These are phyloP conservation scores for Brassica hybrid DNA, from an alignment of 441 rosid genomes.

Conservation along the genomic window DNA sequence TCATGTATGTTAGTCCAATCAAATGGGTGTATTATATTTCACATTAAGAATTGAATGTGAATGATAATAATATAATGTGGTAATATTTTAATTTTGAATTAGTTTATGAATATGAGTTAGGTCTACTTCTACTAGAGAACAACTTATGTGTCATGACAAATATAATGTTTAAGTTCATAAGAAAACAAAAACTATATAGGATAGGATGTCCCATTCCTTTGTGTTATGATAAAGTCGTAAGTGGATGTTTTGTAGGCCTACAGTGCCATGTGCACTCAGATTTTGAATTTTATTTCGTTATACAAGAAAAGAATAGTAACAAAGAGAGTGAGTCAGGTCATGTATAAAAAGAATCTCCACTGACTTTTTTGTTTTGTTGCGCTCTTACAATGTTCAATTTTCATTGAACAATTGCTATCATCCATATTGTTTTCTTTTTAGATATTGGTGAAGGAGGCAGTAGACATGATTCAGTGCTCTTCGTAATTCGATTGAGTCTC, in stretches of 20 bases:
- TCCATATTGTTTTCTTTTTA: background rate
- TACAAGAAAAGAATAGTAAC: background rate
- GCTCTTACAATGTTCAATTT: conserved; percentile 18
- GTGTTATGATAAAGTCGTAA: conserved; percentile 35
- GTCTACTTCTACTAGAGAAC: background rate
- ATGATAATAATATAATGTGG: background rate
- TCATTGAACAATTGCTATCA: conserved; percentile 14
- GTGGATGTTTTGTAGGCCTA: conserved; percentile 42
- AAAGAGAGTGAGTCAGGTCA: conserved; percentile 30
- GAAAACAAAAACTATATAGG: conserved; percentile 29
- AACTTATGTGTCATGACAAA: conserved; percentile 12
- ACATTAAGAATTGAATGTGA: background rate
- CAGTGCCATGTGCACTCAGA: conserved; percentile 43
- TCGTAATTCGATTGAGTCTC: background rate
- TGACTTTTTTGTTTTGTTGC: conserved; percentile 26
- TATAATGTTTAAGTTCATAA: conserved; percentile 18
- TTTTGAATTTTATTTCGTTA: conserved; percentile 11
- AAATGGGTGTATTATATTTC: background rate
- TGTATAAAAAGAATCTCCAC: conserved; percentile 6
- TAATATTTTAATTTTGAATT: background rate
- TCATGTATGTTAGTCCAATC: background rate
- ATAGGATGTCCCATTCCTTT: conserved; percentile 31
- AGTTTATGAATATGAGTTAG: background rate
- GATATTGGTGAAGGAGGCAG: conserved; percentile 17
- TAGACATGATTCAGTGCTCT: conserved; percentile 5